phyloP scores from a whole-genome alignment of 2,329 filamentous ascomycete species.

The Calonectria multiphialidica region DNA sequence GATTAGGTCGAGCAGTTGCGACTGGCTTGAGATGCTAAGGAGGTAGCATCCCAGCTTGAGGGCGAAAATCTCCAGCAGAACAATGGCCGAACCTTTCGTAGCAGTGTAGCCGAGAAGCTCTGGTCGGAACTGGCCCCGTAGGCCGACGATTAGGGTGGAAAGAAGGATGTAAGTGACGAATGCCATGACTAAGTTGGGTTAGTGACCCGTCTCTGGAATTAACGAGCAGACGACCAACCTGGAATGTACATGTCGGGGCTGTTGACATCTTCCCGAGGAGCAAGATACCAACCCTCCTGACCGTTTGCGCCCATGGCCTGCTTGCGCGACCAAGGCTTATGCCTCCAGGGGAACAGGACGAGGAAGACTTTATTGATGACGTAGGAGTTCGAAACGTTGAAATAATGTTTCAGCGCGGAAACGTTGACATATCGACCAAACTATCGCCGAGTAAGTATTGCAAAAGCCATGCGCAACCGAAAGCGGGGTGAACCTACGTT shows the following conservation, averaged over 20 bases:
- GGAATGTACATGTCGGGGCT: constrained; percentile 99
- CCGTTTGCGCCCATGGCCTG: constrained; percentile 79
- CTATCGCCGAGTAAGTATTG: constrained; percentile 46
- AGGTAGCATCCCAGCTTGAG: constrained; percentile 95
- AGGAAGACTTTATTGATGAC: constrained; percentile 93
- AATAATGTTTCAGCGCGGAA: constrained; percentile 96
- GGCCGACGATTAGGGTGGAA: constrained; percentile 88
- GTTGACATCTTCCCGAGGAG: constrained; percentile 95
- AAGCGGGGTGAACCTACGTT: constrained; percentile 73
- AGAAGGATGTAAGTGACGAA: constrained; percentile 97
- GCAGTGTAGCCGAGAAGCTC: constrained; percentile 93
- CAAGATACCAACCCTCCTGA: constrained; percentile 83
- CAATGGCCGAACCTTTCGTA: constrained; percentile 84
- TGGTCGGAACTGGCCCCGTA: constrained; percentile 92
- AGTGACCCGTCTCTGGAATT: constrained; percentile 24
- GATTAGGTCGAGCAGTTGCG: constrained; percentile 91
- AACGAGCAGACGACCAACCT: constrained; percentile 49
- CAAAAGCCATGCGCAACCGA: background rate
- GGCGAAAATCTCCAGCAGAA: constrained; percentile 88
- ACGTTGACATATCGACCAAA: constrained; percentile 86
- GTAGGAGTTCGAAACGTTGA: constrained; percentile 98
- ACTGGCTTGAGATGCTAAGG: constrained; percentile 92
- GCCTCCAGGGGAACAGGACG: constrained; percentile 96
- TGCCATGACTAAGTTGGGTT: constrained; percentile 78
- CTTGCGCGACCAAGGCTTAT: constrained; percentile 96